Conservation (phyloP, 169 alveolate species). For the Babesia caballi region DNA sequence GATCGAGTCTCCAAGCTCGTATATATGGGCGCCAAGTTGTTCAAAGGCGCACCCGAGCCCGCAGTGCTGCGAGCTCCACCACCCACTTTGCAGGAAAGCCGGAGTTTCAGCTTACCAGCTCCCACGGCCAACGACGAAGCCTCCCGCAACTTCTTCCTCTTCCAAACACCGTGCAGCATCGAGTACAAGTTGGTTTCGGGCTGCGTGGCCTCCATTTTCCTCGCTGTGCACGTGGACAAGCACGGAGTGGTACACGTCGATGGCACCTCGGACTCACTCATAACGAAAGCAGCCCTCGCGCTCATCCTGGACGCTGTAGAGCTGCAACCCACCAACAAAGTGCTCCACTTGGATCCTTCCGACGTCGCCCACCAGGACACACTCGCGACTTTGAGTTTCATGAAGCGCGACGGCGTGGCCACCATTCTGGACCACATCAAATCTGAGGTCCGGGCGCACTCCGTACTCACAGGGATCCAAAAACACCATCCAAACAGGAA, state of each 20-base stretch:
- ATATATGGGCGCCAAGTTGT: conserved; percentile 8
- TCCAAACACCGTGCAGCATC: neutral
- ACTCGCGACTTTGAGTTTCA: conserved; percentile 3
- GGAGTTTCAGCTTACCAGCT: conserved; percentile 3
- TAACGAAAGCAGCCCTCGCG: conserved; percentile 39
- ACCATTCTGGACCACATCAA: conserved; percentile 48
- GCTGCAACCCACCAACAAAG: neutral
- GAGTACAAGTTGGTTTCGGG: conserved; percentile 44
- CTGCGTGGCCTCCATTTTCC: conserved; percentile 36
- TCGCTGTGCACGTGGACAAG: conserved; percentile 32
- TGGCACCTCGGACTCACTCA: conserved; percentile 58
- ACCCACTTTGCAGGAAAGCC: neutral
- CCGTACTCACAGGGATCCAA: neutral
- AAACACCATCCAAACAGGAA: neutral
- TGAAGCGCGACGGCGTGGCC: conserved; percentile 26
- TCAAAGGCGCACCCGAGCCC: conserved; percentile 19
- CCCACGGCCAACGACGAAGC: neutral
- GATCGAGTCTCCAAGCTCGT: neutral
- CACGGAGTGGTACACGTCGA: conserved; percentile 33
- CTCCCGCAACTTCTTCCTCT: conserved; percentile 15
- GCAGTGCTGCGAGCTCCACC: conserved; percentile 24
- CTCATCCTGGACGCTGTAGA: conserved; percentile 20
- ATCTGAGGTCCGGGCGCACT: conserved; percentile 12
- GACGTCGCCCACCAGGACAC: neutral
- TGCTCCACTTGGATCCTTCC: neutral